Percentiles rank a stretch among this genome's conserved stretches.
These are phyloP conservation scores for Neurospora sp. DNA, from an alignment of 495 filamentous ascomycete species.

Conservation along the genomic window DNA sequence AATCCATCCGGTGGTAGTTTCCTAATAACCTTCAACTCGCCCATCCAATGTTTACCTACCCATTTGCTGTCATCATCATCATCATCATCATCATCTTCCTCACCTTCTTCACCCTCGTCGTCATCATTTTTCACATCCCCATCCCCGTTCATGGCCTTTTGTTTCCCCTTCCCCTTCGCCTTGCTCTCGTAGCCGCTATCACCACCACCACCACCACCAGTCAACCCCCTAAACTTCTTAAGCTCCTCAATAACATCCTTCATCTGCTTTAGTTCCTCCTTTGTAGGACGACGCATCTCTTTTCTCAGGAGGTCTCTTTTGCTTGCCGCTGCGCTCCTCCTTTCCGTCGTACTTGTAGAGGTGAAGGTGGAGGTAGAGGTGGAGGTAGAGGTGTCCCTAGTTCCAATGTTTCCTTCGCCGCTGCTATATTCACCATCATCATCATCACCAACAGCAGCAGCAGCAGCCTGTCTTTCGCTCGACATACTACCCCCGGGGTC, in stretches of 20 bases:
- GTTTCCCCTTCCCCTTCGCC: neutral
- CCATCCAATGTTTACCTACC: neutral
- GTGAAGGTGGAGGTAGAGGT: neutral
- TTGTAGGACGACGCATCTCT: conserved; percentile 10
- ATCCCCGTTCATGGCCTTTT: neutral
- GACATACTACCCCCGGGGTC: neutral
- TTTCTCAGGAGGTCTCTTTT: neutral
- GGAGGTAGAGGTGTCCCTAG: conserved; percentile 2
- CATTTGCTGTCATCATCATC: neutral
- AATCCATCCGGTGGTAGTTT: conserved; percentile 36
- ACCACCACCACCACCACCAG: neutral
- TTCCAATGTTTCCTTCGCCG: neutral
- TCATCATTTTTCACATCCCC: neutral
- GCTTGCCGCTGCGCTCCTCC: neutral
- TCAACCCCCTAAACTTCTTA: conserved; percentile 24
- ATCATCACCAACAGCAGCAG: neutral
- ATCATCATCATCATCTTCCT: neutral
- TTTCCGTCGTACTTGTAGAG: conserved; percentile 17
- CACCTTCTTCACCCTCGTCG: neutral
- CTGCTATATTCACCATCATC: neutral
- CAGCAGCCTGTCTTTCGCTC: neutral
- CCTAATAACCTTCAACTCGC: conserved; percentile 17
- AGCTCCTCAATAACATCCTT: conserved; percentile 29
- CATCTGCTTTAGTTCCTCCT: conserved; percentile 16
- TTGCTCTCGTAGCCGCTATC: neutral